A percentile compares a stretch with the other conserved stretches of the same genome.
Conservation (phyloP, 805 yeast genomes). For the Spathaspora gorwiae region DNA sequence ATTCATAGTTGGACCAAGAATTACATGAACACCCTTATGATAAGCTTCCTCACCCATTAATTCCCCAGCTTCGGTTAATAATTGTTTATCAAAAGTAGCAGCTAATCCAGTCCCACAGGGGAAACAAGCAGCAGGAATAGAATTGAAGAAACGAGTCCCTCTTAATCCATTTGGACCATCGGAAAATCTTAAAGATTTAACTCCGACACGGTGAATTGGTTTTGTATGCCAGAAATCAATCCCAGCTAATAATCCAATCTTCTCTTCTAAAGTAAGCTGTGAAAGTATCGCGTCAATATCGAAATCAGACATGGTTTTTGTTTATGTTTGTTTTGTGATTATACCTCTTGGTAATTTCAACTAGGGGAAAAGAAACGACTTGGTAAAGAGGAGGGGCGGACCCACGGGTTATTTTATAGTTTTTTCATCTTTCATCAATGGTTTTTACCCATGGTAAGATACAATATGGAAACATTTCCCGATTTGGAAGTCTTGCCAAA, state of each 20-base stretch:
- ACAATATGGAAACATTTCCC: background rate
- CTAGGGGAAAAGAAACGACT: background rate
- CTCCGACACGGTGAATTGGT: constrained; percentile 31
- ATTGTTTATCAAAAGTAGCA: constrained; percentile 24
- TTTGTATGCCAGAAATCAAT: constrained; percentile 50
- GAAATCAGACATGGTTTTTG: constrained; percentile 12
- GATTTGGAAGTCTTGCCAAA: background rate
- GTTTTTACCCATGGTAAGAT: background rate
- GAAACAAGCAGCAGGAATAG: constrained; percentile 27
- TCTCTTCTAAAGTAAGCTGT: constrained; percentile 23
- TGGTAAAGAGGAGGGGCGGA: background rate
- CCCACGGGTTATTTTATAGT: background rate
- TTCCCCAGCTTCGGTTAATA: constrained; percentile 23
- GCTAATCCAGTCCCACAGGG: constrained; percentile 34
- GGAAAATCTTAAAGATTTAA: constrained; percentile 44
- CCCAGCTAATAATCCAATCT: constrained; percentile 25
- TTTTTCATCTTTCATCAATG: background rate
- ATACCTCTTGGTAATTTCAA: background rate
- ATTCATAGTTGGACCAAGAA: constrained; percentile 30
- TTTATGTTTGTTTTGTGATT: background rate
- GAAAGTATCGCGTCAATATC: constrained; percentile 20
- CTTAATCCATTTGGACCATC: constrained; percentile 34
- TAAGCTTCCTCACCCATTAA: constrained; percentile 31
- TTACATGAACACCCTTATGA: constrained; percentile 26
- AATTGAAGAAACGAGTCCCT: constrained; percentile 25